Base-by-base conservation (phyloP, 2,329 filamentous ascomycete genomes). In the Gnomoniopsis sp. region DNA sequence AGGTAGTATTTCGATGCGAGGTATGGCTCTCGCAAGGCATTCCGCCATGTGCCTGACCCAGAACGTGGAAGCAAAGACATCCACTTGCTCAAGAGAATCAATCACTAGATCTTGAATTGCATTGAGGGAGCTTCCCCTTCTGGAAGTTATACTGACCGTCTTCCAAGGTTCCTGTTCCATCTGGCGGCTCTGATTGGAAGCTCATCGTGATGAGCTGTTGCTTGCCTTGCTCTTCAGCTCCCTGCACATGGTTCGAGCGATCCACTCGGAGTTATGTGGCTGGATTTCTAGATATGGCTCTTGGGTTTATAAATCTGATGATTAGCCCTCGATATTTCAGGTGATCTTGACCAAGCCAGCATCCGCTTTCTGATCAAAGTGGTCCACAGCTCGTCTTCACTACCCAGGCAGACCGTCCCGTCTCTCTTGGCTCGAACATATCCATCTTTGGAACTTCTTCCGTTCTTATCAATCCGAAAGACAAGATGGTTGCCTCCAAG, bases 401-500 rank as follows among this genome's bases (percentile, higher is more conserved):
- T 26, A n/a, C n/a, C n/a, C n/a, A n/a, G n/a, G n/a, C 19, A 8
- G 48, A 14, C 41, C 30, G n/a, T n/a, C n/a, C n/a, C n/a, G n/a
- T 33, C 19, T 48, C 33, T 26, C 49, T 41, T 36, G 6, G 38
- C 46, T 43, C 49, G 8, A 22, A 49, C 23, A 21, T 17, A n/a
- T 19, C 17, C 48, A 3, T 43, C 56, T 41, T 21, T 8, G 19
- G 17, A 7, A 7, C 7, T 26, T 34, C n/a, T 19, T 33, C 30
- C 6, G 14, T 43, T 38, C 12, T 21, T 53, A 21, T 34, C 21
- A 19, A 3, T n/a, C n/a, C 3, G 23, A 12, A 19, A 12, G 7
- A 49, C 62, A 63, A 57, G 54, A 62, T 63, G 57, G 53, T 52
- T 34, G 56, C 44, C 49, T 30, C 57, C 59, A 62, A 62, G 57